A percentile compares a stretch with the other conserved stretches of the same genome.
Conservation (phyloP, 148 eudicot species). For the Talinum fruticosum region DNA sequence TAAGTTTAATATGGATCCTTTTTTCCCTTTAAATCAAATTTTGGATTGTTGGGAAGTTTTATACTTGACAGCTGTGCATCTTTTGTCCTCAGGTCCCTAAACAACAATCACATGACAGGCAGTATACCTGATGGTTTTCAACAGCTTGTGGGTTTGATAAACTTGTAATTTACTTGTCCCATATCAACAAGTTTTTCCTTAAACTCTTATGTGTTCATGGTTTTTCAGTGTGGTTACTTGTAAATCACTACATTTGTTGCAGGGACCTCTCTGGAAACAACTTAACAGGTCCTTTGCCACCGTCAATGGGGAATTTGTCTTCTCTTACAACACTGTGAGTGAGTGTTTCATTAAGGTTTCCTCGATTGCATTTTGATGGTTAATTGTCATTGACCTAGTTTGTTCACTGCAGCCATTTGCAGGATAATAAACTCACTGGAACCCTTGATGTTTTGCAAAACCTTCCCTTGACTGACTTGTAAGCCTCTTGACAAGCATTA, state of each 20-base stretch:
- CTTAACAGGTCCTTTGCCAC: conserved; percentile 72
- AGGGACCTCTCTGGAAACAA: conserved; percentile 86
- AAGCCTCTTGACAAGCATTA: conserved; percentile 20
- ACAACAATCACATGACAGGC: conserved; percentile 65
- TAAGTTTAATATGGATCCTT: conserved; percentile 37
- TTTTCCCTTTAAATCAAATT: background rate
- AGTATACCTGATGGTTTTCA: conserved; percentile 76
- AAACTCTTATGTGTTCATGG: conserved; percentile 5
- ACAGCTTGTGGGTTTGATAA: conserved; percentile 51
- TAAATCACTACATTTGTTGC: conserved; percentile 24
- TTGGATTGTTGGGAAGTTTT: background rate
- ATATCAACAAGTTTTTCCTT: conserved; percentile 11
- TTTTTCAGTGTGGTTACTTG: background rate
- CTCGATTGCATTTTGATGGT: background rate
- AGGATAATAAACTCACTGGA: conserved; percentile 75
- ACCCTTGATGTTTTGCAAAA: conserved; percentile 68
- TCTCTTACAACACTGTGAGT: conserved; percentile 73
- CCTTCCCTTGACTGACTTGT: conserved; percentile 75
- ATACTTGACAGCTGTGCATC: background rate
- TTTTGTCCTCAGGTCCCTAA: conserved; percentile 49
- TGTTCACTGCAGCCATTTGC: conserved; percentile 61
- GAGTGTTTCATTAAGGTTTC: conserved; percentile 7
- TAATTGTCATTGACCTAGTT: background rate
- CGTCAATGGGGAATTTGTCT: conserved; percentile 69
- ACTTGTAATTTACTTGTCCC: conserved; percentile 46